These are phyloP conservation scores for Sporisorium scitamineum DNA, from an alignment of 1,284 basidiomycete genomes.

Conservation along the genomic window DNA sequence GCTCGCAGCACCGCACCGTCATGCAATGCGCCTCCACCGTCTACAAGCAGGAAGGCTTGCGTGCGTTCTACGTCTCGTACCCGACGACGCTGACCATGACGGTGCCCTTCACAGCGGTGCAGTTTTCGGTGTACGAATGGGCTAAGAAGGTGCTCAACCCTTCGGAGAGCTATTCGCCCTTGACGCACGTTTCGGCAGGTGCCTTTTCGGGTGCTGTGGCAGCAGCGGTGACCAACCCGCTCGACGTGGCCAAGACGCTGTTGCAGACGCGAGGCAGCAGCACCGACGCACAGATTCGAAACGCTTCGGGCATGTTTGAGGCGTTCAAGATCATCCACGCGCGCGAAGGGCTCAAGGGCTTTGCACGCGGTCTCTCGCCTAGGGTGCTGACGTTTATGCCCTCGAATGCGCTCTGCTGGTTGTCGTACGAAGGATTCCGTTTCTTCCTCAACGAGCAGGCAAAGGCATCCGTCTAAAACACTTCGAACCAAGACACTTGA, in stretches of 20 bases:
- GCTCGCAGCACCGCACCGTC: conserved; percentile 88
- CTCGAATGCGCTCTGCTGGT: conserved; percentile 96
- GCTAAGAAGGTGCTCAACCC: conserved; percentile 90
- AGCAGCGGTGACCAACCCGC: conserved; percentile 92
- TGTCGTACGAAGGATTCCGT: conserved; percentile 71
- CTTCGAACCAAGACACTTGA: too few species aligned
- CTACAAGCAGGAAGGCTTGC: conserved; percentile 85
- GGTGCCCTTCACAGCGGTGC: conserved; percentile 97
- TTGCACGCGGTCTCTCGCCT: conserved; percentile 87
- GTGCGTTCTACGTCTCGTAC: conserved; percentile 97
- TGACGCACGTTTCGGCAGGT: conserved; percentile 89
- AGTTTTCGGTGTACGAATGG: conserved; percentile 97
- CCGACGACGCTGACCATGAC: conserved; percentile 94
- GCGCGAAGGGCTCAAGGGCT: conserved; percentile 86
- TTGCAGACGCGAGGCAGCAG: conserved; percentile 92
- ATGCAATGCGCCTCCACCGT: conserved; percentile 84
- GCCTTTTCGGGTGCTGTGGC: conserved; percentile 93
- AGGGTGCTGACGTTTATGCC: conserved; percentile 96
- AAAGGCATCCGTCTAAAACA: conserved; percentile 36
- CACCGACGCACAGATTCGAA: conserved; percentile 83
- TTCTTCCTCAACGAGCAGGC: conserved; percentile 63
- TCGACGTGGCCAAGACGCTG: conserved; percentile 98
- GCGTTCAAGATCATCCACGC: conserved; percentile 89
- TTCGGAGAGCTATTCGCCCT: conserved; percentile 84
- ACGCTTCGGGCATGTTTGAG: conserved; percentile 85